Base-by-base conservation (phyloP, 2,329 filamentous ascomycete genomes). In the Calycina herbarum region DNA sequence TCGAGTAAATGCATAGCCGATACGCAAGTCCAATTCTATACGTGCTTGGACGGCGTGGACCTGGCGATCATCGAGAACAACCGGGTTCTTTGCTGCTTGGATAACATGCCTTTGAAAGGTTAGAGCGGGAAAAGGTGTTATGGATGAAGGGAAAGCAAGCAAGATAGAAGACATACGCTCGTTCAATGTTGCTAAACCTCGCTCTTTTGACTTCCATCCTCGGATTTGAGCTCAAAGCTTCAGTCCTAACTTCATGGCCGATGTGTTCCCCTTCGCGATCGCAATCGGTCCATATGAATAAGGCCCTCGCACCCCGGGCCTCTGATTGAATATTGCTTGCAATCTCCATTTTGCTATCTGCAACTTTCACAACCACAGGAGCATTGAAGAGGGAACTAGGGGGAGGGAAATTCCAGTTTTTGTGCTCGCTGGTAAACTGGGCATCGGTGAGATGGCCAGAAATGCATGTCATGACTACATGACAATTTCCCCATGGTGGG, bases 201-300 rank as follows among this genome's bases (percentile, higher is more conserved):
- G 95, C 95, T 72, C 95, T 86, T 75, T 92, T 95, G 65, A 97
- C 86, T 67, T 93, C 84, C 54, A 99, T 88, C 1, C 82, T 81
- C 10, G 83, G 78, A 69, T 97, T 98, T 10, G 86, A 89, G 73
- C 88, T 87, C 58, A 83, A 81, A 5, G 95, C 95, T 66, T 94
- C 89, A 62, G 91, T 86, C 57, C 93, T 89, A 67, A 99, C 94
- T 77, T 99, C 94, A 48, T 90, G 85, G 6, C 95, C 95, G 71
- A 99, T 99, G 75, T 98, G 91, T 77, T 99, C 95, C 42, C 95
- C 95, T 82, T 99, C 95, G 64, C 94, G 88, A 82, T 99, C 95
- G 78, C 95, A 98, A 83, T 99, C 95, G 0, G 95, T 99, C 95
- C 95, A 99, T 72, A 99, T 97, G 77, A 96, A 94, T 38, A 99